Evolutionary conservation across 2,329 filamentous ascomycete genomes (phyloP), one percentile per base, ranked within the genome.

Genomic region (Dactylonectria macrodidyma): DNA sequence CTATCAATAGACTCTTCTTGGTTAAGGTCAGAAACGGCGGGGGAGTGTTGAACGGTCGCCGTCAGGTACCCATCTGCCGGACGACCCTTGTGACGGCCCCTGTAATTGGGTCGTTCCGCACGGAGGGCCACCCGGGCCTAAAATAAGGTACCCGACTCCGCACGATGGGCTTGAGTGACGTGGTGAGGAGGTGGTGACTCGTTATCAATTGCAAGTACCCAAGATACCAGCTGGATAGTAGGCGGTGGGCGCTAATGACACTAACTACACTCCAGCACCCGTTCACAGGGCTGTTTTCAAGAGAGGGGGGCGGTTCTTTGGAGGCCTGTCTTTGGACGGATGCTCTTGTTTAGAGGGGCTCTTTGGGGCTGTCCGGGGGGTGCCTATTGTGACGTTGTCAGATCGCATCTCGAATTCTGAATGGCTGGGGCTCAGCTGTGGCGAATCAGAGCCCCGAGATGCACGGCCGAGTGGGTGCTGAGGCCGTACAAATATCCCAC

Each of bases 401-500:
- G 30, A 52, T 47, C 46, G 57, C 58, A 24, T 48, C 44, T 24
- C 41, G 26, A 30, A 54, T 36, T 62, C 52, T 66, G 64, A 66
- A 61, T 66, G 64, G 64, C 64, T 62, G 59, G 64, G 64, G 44
- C 26, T 19, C 44, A 5, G 11, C 52, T 24, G 46, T 16, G 36
- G 36, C 64, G 64, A 66, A 66, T 66, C 38, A 30, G 38, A 57
- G 3, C 5, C 56, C 44, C 5, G 34, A 22, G 26, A 50, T 50
- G 26, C 4, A 6, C 57, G 12, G 41, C 41, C n/a, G n/a, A 33
- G 64, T 66, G 64, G 64, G 61, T 66, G 54, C 51, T 60, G 50
- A 52, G 50, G 48, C 60, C 62, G 48, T 66, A 74, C 72, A 76
- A 74, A 78, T 76, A 78, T 67, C 68, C 62, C 65, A 64, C 66